Evolutionary conservation across 1,284 basidiomycete genomes (phyloP), one percentile per base, ranked within the genome.

Genomic region (Tilletia indica): DNA sequence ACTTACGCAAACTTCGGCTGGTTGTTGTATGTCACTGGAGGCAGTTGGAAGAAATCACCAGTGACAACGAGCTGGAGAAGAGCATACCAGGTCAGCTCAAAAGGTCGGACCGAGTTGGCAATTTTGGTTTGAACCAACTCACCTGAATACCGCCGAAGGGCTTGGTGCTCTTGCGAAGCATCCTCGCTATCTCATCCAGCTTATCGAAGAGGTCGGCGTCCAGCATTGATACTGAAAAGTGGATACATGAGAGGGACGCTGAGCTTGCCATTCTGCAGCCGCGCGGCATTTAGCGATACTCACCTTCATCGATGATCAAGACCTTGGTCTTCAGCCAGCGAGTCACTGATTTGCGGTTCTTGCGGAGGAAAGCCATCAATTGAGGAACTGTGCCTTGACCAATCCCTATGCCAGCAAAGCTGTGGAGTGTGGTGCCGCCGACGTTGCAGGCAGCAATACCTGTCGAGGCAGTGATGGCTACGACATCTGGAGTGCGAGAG

Each of bases 31-130:
- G 88, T 87, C 5, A 99, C 94, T 0, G 97, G 96, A 0, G 97
- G 97, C 5, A 99, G 87, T 85, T 99, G 95, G 86, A 93, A 97
- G 86, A 98, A 99, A 83, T 99, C 95, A 31, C 95, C 95, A 0
- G 93, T 95, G 14, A 97, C 88, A 74, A 95, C 89, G 73, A 99
- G 86, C 90, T 95, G 90, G 25, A 1, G 31, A 19, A 21, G 12
- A 31, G 61, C 34, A 39, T 12, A 42, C 3, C 31, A 25, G 21
- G 45, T 48, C 66, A 67, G 47, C 42, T 25, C 34, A 31, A 31
- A 31, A 31, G 25, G 25, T 31, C 25, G 25, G 25, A 31, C 25
- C 25, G 25, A 31, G 25, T 31, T 31, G 25, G 25, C 25, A 31
- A 31, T 31, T 31, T 31, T 31, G 25, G 2, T 31, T 31, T 31